phyloP scores from a whole-genome alignment of 2,329 filamentous ascomycete species.

The Microdochium paspali region DNA sequence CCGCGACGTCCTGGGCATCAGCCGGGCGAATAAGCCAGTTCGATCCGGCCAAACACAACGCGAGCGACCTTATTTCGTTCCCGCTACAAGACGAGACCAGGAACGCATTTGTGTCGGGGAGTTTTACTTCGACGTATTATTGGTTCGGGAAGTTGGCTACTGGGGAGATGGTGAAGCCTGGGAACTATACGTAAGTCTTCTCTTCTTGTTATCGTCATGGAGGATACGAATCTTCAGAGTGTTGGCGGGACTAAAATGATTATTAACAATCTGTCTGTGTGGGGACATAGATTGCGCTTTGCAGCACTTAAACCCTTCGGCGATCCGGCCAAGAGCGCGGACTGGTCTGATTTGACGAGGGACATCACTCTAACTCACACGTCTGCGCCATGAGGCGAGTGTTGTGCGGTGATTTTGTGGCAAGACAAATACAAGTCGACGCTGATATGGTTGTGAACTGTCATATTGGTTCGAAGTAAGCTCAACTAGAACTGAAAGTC shows the following conservation, averaged over 20 bases:
- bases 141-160: neutral
- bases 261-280: neutral
- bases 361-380: neutral
- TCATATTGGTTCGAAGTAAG: no score
- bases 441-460: no score
- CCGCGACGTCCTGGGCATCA: neutral
- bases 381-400: no score
- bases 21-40: neutral
- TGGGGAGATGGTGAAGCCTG: neutral
- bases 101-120: constrained; percentile 2
- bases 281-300: neutral
- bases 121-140: neutral
- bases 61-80: neutral
- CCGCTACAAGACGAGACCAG: constrained; percentile 1
- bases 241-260: neutral
- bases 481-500: no score
- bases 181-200: neutral
- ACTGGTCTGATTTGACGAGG: neutral
- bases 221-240: neutral
- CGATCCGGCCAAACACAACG: neutral
- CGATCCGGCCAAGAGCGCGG: neutral
- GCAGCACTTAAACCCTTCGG: neutral
- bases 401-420: no score
- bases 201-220: neutral
- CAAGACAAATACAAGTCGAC: no score